Percentiles rank a stretch among this genome's conserved stretches.
phyloP scores from a whole-genome alignment of 345 rosid genomes.

The Rhizophora mangle region DNA sequence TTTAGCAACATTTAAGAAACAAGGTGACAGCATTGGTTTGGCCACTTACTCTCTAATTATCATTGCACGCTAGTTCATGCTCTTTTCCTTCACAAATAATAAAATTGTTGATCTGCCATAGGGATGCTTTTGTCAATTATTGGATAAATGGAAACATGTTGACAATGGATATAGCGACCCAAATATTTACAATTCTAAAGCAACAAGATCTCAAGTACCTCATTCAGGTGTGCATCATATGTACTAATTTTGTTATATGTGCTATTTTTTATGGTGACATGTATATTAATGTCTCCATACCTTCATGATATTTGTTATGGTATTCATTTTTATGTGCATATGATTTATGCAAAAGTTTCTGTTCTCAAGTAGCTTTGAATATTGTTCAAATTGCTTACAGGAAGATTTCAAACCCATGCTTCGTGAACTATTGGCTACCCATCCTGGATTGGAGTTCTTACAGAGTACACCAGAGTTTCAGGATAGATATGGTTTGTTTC shows the following conservation, averaged over 20 bases:
- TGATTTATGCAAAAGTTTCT: not conserved
- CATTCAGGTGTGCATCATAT: constrained; percentile 46
- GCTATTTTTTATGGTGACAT: not conserved
- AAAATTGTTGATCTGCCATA: constrained; percentile 15
- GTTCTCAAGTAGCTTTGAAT: not conserved
- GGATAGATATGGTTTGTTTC: constrained; percentile 77
- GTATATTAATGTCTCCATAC: not conserved
- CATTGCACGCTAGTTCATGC: not conserved
- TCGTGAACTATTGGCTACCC: constrained; percentile 66
- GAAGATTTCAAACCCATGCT: constrained; percentile 82
- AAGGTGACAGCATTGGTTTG: not conserved
- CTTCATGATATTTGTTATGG: not conserved
- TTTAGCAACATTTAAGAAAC: not conserved
- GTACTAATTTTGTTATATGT: not conserved
- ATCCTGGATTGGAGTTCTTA: constrained; percentile 83
- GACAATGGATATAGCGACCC: constrained; percentile 72
- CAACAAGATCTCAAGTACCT: constrained; percentile 64
- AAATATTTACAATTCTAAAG: constrained; percentile 65
- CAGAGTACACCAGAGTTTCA: constrained; percentile 75
- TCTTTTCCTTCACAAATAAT: not conserved
- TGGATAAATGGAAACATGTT: constrained; percentile 77
- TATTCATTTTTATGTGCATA: not conserved
- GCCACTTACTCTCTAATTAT: not conserved
- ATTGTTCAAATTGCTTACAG: constrained; percentile 37
- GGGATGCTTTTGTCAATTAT: constrained; percentile 79